Evolutionary conservation across 2,329 filamentous ascomycete genomes (phyloP).

Genomic region (Calonectria ilicicola): DNA sequence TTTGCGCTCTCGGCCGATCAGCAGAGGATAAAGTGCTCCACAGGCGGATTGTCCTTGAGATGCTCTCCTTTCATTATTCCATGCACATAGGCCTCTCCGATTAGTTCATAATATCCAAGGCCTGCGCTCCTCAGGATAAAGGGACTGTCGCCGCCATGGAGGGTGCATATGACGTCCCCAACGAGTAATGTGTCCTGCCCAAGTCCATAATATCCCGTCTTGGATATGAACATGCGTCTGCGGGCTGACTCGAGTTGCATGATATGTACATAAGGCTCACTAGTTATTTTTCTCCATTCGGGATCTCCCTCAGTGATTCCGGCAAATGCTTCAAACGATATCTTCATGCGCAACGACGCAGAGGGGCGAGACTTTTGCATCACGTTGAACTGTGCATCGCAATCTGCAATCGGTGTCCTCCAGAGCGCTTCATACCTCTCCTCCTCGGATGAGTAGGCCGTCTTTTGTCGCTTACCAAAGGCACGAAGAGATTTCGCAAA

Average conservation of each 20-base stretch:
- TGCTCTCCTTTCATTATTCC: background rate
- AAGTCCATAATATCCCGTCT: background rate
- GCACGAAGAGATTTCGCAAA: background rate
- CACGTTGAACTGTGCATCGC: background rate
- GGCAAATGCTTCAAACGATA: background rate
- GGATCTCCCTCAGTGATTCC: background rate
- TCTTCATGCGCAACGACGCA: background rate
- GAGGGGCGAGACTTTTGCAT: background rate
- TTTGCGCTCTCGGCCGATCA: too few species aligned
- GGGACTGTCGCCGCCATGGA: background rate
- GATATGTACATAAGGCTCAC: background rate
- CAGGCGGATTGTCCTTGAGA: background rate
- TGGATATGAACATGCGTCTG: background rate
- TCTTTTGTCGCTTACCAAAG: background rate
- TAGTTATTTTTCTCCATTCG: background rate
- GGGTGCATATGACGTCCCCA: background rate
- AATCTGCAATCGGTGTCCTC: background rate
- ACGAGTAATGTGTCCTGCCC: background rate
- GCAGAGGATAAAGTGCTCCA: too few species aligned
- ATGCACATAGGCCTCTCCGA: background rate
- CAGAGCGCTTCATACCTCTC: background rate
- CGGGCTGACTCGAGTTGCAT: background rate
- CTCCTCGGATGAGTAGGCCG: background rate
- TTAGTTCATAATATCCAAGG: background rate
- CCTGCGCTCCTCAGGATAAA: background rate